Percentiles rank a stretch among this genome's conserved stretches.
phyloP scores from a whole-genome alignment of 148 eudicot species.

The Pouteria glomerata region DNA sequence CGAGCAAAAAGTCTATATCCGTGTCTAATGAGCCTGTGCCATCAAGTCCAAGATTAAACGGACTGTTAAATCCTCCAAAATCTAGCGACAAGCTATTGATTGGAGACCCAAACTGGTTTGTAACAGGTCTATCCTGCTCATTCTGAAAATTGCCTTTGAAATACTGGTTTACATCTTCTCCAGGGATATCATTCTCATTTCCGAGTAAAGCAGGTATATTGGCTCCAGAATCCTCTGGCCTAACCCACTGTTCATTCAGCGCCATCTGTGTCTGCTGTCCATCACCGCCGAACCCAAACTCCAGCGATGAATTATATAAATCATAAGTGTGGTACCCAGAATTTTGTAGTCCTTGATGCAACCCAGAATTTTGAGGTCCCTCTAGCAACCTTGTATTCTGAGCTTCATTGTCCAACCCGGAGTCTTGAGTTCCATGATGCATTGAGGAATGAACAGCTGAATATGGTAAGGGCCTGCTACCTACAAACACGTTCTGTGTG shows the following conservation, averaged over 20 bases:
- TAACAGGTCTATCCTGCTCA: slow-evolving; percentile 42
- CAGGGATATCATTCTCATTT: slow-evolving; percentile 34
- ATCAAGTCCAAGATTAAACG: slow-evolving; percentile 36
- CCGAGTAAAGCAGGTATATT: slow-evolving; percentile 19
- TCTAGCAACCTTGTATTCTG: background rate
- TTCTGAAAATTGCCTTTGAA: slow-evolving; percentile 31
- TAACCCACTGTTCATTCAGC: slow-evolving; percentile 25
- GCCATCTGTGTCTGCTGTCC: slow-evolving; percentile 28
- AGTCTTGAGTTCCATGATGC: slow-evolving; percentile 4
- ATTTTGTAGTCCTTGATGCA: slow-evolving; percentile 15
- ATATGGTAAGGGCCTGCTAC: slow-evolving; percentile 26
- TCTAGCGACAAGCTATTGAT: slow-evolving; percentile 41
- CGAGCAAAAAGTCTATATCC: slow-evolving; percentile 37
- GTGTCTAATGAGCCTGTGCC: slow-evolving; percentile 25
- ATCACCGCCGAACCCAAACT: slow-evolving; percentile 29
- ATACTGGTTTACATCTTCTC: slow-evolving; percentile 32
- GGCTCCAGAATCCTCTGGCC: slow-evolving; percentile 31
- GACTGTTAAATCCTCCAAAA: slow-evolving; percentile 37
- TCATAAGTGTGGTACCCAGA: slow-evolving; percentile 24
- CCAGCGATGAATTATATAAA: slow-evolving; percentile 32
- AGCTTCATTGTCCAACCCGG: slow-evolving; percentile 12
- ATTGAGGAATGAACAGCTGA: slow-evolving; percentile 21
- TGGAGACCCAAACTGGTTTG: slow-evolving; percentile 48
- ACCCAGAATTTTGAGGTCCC: slow-evolving; percentile 9
- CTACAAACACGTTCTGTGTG: slow-evolving; percentile 21